A percentile compares a stretch with the other conserved stretches of the same genome.
Conservation (phyloP, 768 basidiomycete genomes). For the Pleurotus giganteus region DNA sequence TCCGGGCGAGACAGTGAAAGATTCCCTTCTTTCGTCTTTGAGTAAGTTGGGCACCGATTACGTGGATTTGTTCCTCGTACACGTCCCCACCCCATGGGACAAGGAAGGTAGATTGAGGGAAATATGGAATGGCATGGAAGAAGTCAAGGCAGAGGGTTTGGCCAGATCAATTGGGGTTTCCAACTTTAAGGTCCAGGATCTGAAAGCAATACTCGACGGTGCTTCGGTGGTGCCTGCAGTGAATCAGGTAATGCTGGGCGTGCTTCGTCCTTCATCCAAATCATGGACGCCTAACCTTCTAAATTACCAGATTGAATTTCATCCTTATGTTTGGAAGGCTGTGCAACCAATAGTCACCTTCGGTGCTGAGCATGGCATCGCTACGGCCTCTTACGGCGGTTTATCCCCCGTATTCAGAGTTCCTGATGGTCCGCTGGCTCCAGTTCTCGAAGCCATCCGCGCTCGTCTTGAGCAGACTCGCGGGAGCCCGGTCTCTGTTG, state of each 20-base stretch:
- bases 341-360: constrained; percentile 55
- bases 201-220: constrained; percentile 49
- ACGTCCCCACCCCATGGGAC: constrained; percentile 35
- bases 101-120: constrained; percentile 43
- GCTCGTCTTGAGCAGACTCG: constrained; percentile 44
- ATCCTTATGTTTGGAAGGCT: constrained; percentile 69
- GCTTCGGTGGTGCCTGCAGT: constrained; percentile 60
- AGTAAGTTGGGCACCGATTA: constrained; percentile 48
- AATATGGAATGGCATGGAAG: constrained; percentile 63
- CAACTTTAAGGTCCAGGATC: constrained; percentile 57
- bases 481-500: constrained; percentile 43
- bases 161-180: constrained; percentile 66
- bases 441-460: constrained; percentile 48
- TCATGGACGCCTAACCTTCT: neutral
- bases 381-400: constrained; percentile 66
- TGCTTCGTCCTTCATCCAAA: constrained; percentile 4
- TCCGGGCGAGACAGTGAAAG: constrained; percentile 44
- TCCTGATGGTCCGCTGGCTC: constrained; percentile 58
- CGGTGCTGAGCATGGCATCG: constrained; percentile 55
- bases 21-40: constrained; percentile 51
- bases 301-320: constrained; percentile 53
- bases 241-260: constrained; percentile 73
- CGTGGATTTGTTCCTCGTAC: constrained; percentile 67
- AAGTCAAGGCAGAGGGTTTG: constrained; percentile 42
- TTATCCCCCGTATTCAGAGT: constrained; percentile 41